Evolutionary conservation across 139 green algal species (phyloP).

Genomic region (Pleodorina starrii): DNA sequence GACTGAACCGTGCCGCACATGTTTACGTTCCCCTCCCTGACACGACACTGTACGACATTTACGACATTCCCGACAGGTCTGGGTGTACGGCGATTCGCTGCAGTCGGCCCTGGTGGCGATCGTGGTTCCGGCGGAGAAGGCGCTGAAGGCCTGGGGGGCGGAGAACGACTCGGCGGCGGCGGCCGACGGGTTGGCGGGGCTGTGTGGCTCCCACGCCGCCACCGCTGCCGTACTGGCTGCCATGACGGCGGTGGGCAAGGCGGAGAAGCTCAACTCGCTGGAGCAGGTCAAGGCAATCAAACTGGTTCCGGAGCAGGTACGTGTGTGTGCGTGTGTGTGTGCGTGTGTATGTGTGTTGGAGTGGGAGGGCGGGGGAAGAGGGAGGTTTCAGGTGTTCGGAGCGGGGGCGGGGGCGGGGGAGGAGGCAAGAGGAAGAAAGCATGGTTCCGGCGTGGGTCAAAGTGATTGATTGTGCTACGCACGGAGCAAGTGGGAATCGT

Average conservation of each 20-base stretch:
- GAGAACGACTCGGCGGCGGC: conserved; percentile 57
- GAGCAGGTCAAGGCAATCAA: conserved; percentile 68
- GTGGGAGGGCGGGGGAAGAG: too few species aligned
- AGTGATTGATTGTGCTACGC: too few species aligned
- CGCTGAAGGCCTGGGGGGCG: conserved; percentile 70
- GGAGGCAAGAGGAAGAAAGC: too few species aligned
- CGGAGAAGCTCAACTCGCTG: conserved; percentile 60
- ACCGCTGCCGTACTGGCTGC: conserved; percentile 61
- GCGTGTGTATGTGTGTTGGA: too few species aligned
- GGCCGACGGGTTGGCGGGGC: conserved; percentile 43
- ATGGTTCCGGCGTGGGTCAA: too few species aligned
- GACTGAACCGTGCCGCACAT: too few species aligned
- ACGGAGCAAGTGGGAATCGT: too few species aligned
- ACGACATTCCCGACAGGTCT: too few species aligned
- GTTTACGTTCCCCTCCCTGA: too few species aligned
- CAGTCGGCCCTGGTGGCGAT: conserved; percentile 85
- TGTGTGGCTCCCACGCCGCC: conserved; percentile 59
- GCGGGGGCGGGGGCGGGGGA: too few species aligned
- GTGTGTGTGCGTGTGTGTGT: background rate
- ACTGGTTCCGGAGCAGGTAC: conserved; percentile 57
- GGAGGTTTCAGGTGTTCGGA: too few species aligned
- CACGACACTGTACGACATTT: too few species aligned
- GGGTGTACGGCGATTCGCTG: conserved; percentile 91
- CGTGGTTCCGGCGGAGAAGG: conserved; percentile 84
- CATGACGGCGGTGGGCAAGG: conserved; percentile 67